Percentiles rank a stretch among this genome's conserved stretches.
Evolutionary conservation across 2,329 filamentous ascomycete genomes (phyloP).

Genomic region (Fusarium buxicola): DNA sequence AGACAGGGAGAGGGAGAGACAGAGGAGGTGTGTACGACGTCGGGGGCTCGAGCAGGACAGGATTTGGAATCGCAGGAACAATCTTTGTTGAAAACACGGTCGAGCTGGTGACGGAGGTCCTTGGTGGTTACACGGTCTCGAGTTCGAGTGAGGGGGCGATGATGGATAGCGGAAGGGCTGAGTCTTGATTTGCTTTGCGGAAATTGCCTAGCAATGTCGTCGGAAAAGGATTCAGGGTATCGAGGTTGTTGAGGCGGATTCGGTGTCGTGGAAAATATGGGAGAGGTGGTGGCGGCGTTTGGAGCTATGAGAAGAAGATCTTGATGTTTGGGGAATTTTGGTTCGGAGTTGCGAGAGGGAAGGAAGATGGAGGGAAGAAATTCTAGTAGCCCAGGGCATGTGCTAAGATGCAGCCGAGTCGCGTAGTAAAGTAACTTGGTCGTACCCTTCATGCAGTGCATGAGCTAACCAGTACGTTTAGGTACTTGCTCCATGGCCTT

Average conservation of each 20-base stretch:
- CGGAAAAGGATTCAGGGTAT: slow-evolving; percentile 18
- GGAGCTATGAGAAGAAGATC: slow-evolving; percentile 17
- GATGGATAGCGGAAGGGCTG: slow-evolving; percentile 29
- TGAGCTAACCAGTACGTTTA: neutral
- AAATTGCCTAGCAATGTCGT: slow-evolving; percentile 13
- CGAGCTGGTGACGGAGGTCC: slow-evolving; percentile 29
- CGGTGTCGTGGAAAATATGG: neutral
- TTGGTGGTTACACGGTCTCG: slow-evolving; percentile 34
- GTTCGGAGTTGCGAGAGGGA: slow-evolving; percentile 33
- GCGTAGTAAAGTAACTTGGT: slow-evolving; percentile 4
- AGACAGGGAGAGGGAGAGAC: slow-evolving; percentile 14
- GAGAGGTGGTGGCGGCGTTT: slow-evolving; percentile 11
- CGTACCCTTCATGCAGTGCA: neutral
- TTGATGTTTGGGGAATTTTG: slow-evolving; percentile 35
- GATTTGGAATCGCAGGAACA: slow-evolving; percentile 2
- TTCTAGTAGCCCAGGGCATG: slow-evolving; percentile 33
- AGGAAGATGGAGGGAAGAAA: slow-evolving; percentile 33
- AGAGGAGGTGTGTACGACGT: slow-evolving; percentile 16
- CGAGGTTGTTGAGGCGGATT: slow-evolving; percentile 7
- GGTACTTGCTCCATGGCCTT: neutral
- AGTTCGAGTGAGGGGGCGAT: slow-evolving; percentile 36
- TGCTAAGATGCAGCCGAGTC: slow-evolving; percentile 20
- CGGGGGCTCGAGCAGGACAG: neutral
- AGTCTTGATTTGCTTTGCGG: slow-evolving; percentile 7
- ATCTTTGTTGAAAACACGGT: slow-evolving; percentile 11